These are phyloP conservation scores for Exophiala aquamarina DNA, from an alignment of 2,329 filamentous ascomycete genomes.

Conservation along the genomic window DNA sequence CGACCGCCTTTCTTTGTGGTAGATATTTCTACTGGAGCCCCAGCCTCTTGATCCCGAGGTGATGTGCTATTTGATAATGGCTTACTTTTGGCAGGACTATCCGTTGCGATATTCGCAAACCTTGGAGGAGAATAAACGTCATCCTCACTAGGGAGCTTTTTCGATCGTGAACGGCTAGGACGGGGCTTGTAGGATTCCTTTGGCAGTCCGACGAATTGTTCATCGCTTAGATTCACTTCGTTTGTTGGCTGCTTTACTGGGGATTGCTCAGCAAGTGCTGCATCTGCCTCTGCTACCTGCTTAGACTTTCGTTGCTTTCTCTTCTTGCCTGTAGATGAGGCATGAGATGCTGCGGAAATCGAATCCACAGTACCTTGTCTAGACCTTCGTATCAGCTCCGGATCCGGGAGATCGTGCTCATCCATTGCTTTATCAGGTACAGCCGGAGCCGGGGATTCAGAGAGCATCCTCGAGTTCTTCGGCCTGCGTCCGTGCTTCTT, in stretches of 20 bases:
- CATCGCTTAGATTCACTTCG: conserved; percentile 25
- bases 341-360: conserved; percentile 22
- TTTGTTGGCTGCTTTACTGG: conserved; percentile 20
- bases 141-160: conserved; percentile 17
- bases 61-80: no score
- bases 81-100: neutral
- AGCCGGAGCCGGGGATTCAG: conserved; percentile 9
- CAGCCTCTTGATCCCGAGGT: neutral
- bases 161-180: conserved; percentile 26
- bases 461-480: conserved; percentile 14
- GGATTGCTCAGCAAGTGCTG: conserved; percentile 3
- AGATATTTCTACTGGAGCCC: conserved; percentile 7
- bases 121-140: conserved; percentile 6
- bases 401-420: conserved; percentile 8
- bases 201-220: conserved; percentile 27
- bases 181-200: conserved; percentile 29
- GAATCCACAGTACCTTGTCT: conserved; percentile 24
- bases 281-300: conserved; percentile 2
- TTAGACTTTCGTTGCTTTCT: conserved; percentile 17
- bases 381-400: conserved; percentile 6
- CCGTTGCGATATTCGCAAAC: neutral
- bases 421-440: conserved; percentile 14
- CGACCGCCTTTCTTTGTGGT: conserved; percentile 20
- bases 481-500: conserved; percentile 27
- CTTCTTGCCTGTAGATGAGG: conserved; percentile 16